phyloP scores from a whole-genome alignment of 192 early-diverging fungal genomes.

The Dimargaris xerosporica region DNA sequence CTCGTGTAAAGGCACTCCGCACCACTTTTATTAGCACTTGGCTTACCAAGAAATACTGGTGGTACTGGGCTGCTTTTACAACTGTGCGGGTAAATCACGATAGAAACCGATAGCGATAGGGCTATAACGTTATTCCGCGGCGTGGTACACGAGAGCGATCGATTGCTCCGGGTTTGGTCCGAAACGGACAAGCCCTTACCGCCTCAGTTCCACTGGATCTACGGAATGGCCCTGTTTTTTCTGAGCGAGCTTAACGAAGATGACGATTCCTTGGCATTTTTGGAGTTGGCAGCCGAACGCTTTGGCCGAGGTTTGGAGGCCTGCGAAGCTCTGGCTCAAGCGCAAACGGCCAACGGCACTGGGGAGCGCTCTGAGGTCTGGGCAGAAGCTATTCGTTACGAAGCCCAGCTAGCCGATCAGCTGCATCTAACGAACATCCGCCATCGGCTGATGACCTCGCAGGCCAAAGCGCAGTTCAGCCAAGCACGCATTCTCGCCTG shows the following conservation, averaged over 20 bases:
- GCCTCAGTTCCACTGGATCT: conserved; percentile 35
- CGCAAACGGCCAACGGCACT: background rate
- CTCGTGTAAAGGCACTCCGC: background rate
- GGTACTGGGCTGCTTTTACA: background rate
- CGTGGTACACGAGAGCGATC: conserved; percentile 42
- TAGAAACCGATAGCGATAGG: conserved; percentile 21
- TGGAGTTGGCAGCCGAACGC: conserved; percentile 20
- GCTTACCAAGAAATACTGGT: background rate
- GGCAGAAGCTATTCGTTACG: too few relatives aligned
- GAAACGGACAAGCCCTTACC: conserved; percentile 15
- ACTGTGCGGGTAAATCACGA: background rate
- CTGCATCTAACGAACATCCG: background rate
- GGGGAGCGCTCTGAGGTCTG: background rate
- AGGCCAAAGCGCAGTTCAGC: conserved; percentile 8
- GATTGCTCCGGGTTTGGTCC: conserved; percentile 27
- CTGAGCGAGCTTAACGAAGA: conserved; percentile 22
- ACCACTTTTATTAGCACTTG: background rate
- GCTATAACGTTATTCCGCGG: conserved; percentile 33
- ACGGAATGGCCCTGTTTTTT: conserved; percentile 33
- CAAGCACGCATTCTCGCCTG: background rate
- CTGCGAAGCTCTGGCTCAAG: conserved; percentile 3
- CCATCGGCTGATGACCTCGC: background rate
- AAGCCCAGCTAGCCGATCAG: background rate
- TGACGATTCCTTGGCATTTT: conserved; percentile 15
- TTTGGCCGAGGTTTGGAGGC: conserved; percentile 20